Conservation (phyloP, 1,284 basidiomycete species). For the Cryptococcus sp. region DNA sequence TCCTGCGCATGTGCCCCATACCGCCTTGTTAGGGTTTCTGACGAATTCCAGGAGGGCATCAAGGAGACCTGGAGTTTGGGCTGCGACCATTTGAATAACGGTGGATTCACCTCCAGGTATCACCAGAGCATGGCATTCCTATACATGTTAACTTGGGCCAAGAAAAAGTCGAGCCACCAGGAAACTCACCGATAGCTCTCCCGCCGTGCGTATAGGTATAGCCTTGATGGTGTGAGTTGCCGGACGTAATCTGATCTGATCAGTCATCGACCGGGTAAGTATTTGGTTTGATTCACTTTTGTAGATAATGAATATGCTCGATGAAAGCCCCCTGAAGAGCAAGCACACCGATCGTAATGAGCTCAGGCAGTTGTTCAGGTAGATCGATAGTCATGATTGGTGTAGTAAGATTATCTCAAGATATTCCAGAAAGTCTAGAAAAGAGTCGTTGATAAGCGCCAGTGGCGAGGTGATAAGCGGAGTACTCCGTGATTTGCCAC, state of each 20-base stretch:
- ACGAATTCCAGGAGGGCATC: slow-evolving; percentile 71
- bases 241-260: slow-evolving; percentile 18
- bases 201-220: slow-evolving; percentile 64
- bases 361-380: background rate
- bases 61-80: slow-evolving; percentile 70
- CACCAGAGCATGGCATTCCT: slow-evolving; percentile 74
- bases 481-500: no score
- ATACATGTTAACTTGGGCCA: background rate
- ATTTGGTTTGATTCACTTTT: slow-evolving; percentile 22
- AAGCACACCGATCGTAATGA: slow-evolving; percentile 6
- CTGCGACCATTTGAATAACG: slow-evolving; percentile 76
- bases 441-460: no score
- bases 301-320: slow-evolving; percentile 61
- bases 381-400: slow-evolving; percentile 1
- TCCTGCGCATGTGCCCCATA: slow-evolving; percentile 97
- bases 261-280: no score
- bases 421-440: no score
- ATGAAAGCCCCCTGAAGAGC: slow-evolving; percentile 92
- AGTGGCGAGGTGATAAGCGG: no score
- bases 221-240: slow-evolving; percentile 24
- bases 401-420: no score
- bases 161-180: background rate
- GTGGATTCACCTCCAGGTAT: slow-evolving; percentile 93
- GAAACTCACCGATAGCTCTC: slow-evolving; percentile 58
- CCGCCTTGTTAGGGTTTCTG: slow-evolving; percentile 58